These are phyloP conservation scores for Botrytis sinoallii DNA, from an alignment of 2,329 filamentous ascomycete species.

Conservation along the genomic window DNA sequence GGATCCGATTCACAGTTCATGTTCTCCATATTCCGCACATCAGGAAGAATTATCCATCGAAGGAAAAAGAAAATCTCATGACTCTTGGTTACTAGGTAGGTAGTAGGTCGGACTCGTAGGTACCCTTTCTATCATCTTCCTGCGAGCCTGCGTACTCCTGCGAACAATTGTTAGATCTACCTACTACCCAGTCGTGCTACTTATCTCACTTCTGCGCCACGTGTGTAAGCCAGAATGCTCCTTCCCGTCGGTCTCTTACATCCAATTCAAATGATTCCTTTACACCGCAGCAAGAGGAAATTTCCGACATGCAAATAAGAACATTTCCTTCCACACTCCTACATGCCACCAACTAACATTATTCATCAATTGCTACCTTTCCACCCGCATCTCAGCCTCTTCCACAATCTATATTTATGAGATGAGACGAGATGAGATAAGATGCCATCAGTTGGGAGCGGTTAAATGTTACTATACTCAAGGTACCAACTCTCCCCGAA, in stretches of 20 bases:
- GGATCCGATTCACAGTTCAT: neutral
- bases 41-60: neutral
- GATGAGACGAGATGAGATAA: neutral
- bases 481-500: neutral
- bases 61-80: neutral
- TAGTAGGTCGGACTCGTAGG: neutral
- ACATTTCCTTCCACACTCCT: neutral
- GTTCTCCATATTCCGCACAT: neutral
- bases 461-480: neutral
- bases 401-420: neutral
- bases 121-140: neutral
- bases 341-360: neutral
- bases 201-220: neutral
- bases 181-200: neutral
- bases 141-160: neutral
- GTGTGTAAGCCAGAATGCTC: neutral
- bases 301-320: neutral
- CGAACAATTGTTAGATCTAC: neutral
- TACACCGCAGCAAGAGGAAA: neutral
- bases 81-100: neutral
- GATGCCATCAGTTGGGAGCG: neutral
- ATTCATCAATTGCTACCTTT: neutral
- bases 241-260: neutral
- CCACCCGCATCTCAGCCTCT: neutral
- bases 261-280: neutral